Evolutionary conservation across 2,329 filamentous ascomycete species (phyloP).

Genomic region (Diaporthe velutina): DNA sequence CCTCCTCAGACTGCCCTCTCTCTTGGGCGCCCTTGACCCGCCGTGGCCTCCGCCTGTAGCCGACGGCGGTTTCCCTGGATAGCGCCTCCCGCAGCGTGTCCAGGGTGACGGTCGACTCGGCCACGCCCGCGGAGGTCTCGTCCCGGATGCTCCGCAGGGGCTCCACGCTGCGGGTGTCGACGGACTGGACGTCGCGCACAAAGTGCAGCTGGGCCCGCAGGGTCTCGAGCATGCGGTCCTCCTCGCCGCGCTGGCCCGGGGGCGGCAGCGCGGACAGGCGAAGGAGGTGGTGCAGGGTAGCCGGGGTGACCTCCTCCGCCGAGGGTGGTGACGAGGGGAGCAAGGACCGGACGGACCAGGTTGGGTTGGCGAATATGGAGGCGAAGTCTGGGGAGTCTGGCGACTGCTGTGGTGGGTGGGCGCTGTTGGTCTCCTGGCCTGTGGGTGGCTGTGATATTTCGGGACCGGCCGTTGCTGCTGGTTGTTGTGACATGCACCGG

Average conservation of each 20-base stretch:
- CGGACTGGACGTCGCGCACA: conserved; percentile 85
- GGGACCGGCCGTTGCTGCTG: background rate
- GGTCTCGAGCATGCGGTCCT: conserved; percentile 78
- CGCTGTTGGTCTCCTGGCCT: background rate
- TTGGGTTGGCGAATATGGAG: conserved; percentile 73
- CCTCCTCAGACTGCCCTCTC: conserved; percentile 36
- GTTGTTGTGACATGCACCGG: conserved; percentile 32
- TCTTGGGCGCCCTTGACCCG: conserved; percentile 44
- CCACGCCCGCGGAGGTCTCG: conserved; percentile 71
- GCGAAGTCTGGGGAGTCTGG: conserved; percentile 17
- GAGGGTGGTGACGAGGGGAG: conserved; percentile 58
- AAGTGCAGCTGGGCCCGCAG: conserved; percentile 89
- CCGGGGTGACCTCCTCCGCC: conserved; percentile 66
- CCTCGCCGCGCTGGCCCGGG: conserved; percentile 72
- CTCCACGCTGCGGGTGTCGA: conserved; percentile 79
- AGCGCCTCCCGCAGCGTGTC: conserved; percentile 69
- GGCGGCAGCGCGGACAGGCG: conserved; percentile 88
- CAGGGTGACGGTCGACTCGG: conserved; percentile 71
- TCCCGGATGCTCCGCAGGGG: conserved; percentile 86
- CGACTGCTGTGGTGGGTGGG: background rate
- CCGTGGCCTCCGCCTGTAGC: conserved; percentile 63
- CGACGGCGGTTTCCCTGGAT: conserved; percentile 70
- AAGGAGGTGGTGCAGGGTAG: conserved; percentile 85
- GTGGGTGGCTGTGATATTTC: background rate
- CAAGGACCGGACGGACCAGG: conserved; percentile 86